Evolutionary conservation across 495 filamentous ascomycete species (phyloP).

Genomic region (Neurospora sp.): DNA sequence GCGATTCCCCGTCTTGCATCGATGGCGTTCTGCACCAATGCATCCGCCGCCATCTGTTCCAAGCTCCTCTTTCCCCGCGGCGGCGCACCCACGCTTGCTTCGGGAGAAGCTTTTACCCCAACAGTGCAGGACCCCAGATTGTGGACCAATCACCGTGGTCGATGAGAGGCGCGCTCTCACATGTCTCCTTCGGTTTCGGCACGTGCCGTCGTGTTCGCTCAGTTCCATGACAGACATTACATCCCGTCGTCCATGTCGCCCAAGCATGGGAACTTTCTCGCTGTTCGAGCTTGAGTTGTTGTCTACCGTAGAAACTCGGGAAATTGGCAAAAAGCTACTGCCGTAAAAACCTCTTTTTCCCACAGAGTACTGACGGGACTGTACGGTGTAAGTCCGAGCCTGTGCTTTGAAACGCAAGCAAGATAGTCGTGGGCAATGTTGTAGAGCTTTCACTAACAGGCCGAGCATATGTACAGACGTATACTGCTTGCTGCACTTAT

Average conservation of each 20-base stretch:
- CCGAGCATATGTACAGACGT: too few species aligned
- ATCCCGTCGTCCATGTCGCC: background rate
- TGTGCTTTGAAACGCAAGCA: too few species aligned
- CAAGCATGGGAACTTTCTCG: background rate
- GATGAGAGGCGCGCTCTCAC: background rate
- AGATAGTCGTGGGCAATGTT: too few species aligned
- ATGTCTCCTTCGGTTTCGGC: background rate
- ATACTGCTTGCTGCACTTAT: too few species aligned
- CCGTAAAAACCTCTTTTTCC: too few species aligned
- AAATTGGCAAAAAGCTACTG: too few species aligned
- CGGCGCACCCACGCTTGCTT: background rate
- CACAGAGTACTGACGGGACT: too few species aligned
- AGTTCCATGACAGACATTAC: background rate
- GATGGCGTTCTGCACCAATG: background rate
- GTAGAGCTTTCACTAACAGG: too few species aligned
- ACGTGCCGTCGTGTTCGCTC: background rate
- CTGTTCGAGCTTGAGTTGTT: background rate
- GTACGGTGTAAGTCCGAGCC: too few species aligned
- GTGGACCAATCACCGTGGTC: background rate
- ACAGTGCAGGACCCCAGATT: background rate
- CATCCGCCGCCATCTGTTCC: background rate
- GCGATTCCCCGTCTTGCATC: background rate
- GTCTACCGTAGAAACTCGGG: too few species aligned
- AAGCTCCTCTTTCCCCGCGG: background rate
- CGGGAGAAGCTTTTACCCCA: background rate